Base-by-base conservation (phyloP, 2,329 filamentous ascomycete genomes). In the Pseudocercospora ulei region DNA sequence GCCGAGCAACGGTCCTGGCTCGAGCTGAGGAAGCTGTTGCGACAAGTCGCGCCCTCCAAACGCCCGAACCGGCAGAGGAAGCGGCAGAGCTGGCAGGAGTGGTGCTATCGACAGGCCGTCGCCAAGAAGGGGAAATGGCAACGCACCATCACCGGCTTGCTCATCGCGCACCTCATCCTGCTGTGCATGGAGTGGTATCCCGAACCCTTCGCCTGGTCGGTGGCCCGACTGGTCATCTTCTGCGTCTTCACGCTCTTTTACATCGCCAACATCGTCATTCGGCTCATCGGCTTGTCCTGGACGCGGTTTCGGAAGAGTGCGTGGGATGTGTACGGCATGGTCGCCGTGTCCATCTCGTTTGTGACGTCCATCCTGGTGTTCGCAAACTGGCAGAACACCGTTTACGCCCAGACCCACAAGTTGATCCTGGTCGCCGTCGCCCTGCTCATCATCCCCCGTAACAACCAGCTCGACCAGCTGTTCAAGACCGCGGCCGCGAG, bases 401-500 rank as follows among this genome's bases (percentile, higher is more conserved):
- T 71, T n/a, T 85, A 88, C 51, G 70, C 79, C 20, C 82, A 87
- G 62, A 65, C 95, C 19, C 86, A 96, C 68, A 98, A 98, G 63
- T 75, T 93, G 44, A 95, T 93, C 60, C 71, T 98, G 19, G 90
- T 96, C 12, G 80, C 84, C 5, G 81, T 96, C 38, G 79, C 90
- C 2, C 71, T 96, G 5, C 69, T 98, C 35, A 73, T 98, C 20
- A 98, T 98, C 45, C 90, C 90, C 1, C 76, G 92, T 35, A 98
- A 98, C 59, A 92, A 98, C 54, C 87, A 93, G 34, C 73, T 98
- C 13, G 92, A 98, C 58, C 90, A 98, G 60, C 75, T 98, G 0
- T 98, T 98, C 75, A 98, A 98, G 63, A 98, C 92, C 1, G 92
- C 88, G 0, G 90, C 90, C 7, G 90, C 88, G 37, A 93, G 84